Base-by-base conservation (phyloP, 2,329 filamentous ascomycete genomes). In the Cladosporium sp. region DNA sequence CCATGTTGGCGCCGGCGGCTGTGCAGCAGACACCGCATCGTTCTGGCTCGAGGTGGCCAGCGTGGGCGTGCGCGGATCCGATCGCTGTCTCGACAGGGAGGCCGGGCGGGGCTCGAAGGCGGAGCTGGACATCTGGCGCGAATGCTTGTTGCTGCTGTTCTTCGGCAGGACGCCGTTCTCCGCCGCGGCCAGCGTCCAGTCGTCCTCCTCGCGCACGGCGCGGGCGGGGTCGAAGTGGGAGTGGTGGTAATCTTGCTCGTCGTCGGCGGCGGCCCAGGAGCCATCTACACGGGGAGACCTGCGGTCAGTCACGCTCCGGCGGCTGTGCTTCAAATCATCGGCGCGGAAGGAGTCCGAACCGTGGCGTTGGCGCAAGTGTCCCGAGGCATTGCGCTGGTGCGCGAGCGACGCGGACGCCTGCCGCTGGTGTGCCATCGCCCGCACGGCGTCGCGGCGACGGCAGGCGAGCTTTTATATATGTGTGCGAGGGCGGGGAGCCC, bases 1-100 rank as follows among this genome's bases (percentile, higher is more conserved):
- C 70, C 70, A 73, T 65, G 70, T 68, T 31, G 69, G 66, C 38
- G 62, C 53, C 16, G 56, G 56, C 31, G 60, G 57, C 10, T 59
- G 59, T 32, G 52, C 11, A 3, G 32, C 22, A 34, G 31, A 33
- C 31, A 41, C 16, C 13, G 34, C 28, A 33, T 41, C 49, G 13
- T 19, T 43, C 22, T 46, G 43, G 14, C 35, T 46, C 10, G 43
- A 38, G n/a, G 33, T 38, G 5, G 43, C 49, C 22, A 52, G 49
- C 14, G 43, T 52, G 9, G 49, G 49, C 7, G 43, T 28, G 10
- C 40, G 33, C 16, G 37, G 28, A 5, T 35, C 46, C 9, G 46
- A 49, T 43, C 46, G 46, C 19, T 49, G 46, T 43, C 46, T 42
- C 38, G 46, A 19, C 37, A 43, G 14, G 11, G 37, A 34, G 5